These are phyloP conservation scores for Tricholoma furcatifolium DNA, from an alignment of 768 basidiomycete species.

Conservation along the genomic window DNA sequence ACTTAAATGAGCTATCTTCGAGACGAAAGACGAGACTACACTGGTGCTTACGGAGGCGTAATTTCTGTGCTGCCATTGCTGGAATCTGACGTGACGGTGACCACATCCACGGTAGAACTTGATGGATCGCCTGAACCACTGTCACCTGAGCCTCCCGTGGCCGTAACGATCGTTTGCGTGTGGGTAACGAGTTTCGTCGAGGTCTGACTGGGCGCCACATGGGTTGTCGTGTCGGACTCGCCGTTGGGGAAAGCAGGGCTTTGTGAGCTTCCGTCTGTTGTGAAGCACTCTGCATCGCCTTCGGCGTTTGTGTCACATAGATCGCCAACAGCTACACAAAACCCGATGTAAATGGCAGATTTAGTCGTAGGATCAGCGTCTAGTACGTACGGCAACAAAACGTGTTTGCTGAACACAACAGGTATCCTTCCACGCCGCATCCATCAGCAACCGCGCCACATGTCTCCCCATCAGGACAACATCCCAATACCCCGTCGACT, in stretches of 20 bases:
- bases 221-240: background rate
- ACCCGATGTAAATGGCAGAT: background rate
- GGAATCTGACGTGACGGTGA: no score
- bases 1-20: no score
- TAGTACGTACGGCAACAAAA: slow-evolving; percentile 6
- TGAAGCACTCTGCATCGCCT: background rate
- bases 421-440: background rate
- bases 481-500: background rate
- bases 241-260: background rate
- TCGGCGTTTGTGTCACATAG: background rate
- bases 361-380: no score
- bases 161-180: no score
- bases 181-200: background rate
- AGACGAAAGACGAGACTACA: no score
- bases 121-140: no score
- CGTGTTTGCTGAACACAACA: background rate
- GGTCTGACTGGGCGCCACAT: background rate
- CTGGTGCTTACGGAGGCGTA: no score
- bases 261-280: background rate
- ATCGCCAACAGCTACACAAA: background rate
- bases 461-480: background rate
- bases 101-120: no score
- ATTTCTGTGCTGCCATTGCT: no score
- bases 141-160: no score
- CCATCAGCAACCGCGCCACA: background rate